A percentile compares a stretch with the other conserved stretches of the same genome.
phyloP scores from a whole-genome alignment of 306 rosid genomes.

The Canavalia gladiata region DNA sequence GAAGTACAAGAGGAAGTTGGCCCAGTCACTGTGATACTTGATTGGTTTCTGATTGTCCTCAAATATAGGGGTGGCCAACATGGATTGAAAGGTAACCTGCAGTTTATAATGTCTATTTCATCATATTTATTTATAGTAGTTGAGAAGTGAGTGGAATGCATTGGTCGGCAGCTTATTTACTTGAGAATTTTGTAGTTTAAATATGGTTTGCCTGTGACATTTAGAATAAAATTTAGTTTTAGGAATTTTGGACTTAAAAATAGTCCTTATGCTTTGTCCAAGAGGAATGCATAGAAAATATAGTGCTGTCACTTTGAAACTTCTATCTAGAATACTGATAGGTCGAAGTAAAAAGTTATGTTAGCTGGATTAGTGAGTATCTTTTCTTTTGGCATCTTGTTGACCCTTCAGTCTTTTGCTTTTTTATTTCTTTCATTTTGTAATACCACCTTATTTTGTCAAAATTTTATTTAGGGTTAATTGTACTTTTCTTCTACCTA shows the following conservation, averaged over 20 bases:
- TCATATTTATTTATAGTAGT: slow-evolving; percentile 7
- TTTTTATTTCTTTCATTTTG: background rate
- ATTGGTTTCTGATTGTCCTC: slow-evolving; percentile 39
- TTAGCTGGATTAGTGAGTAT: background rate
- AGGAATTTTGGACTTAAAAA: background rate
- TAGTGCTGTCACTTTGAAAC: background rate
- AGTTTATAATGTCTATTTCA: slow-evolving; percentile 6
- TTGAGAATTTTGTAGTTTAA: background rate
- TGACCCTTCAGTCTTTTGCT: background rate
- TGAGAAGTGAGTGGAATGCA: background rate
- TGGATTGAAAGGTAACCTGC: slow-evolving; percentile 51
- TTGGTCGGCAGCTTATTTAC: background rate
- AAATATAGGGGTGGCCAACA: slow-evolving; percentile 36
- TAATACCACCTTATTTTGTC: no score
- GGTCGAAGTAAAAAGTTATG: background rate
- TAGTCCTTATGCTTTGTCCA: background rate
- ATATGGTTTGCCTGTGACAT: background rate
- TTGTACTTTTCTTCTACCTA: no score
- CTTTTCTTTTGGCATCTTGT: background rate
- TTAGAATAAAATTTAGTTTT: background rate
- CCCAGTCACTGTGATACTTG: slow-evolving; percentile 39
- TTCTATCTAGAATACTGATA: background rate
- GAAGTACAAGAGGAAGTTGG: slow-evolving; percentile 23
- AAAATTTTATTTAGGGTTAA: no score
- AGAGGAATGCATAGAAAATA: background rate